Evolutionary conservation across 495 filamentous ascomycete species (phyloP).

Genomic region (Hyaloscypha bicolor): DNA sequence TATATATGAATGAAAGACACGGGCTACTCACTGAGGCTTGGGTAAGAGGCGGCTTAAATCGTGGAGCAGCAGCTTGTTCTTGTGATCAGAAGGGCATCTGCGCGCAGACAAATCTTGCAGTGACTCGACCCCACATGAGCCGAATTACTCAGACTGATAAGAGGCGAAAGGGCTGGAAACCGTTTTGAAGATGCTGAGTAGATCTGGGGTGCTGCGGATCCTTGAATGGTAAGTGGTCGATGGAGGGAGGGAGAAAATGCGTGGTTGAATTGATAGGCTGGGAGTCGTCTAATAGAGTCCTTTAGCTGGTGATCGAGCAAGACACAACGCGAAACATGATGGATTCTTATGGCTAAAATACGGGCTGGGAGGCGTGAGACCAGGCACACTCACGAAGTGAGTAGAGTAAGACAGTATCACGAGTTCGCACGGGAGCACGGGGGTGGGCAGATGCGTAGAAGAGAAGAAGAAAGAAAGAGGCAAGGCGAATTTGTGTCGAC

Average conservation of each 20-base stretch:
- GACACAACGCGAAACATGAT: background rate
- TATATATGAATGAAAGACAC: background rate
- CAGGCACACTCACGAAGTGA: background rate
- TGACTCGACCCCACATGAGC: constrained; percentile 22
- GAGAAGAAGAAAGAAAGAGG: background rate
- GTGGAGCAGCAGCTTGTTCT: constrained; percentile 7
- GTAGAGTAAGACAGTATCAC: background rate
- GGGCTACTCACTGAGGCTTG: background rate
- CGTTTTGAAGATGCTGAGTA: constrained; percentile 14
- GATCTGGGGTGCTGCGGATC: constrained; percentile 25
- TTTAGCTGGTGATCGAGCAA: constrained; percentile 11
- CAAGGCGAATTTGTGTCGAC: background rate
- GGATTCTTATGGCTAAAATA: background rate
- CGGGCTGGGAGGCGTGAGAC: background rate
- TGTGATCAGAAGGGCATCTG: constrained; percentile 22
- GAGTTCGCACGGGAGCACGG: background rate
- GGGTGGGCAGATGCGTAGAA: background rate
- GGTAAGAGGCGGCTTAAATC: background rate
- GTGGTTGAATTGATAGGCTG: constrained; percentile 25
- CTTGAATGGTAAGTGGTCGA: constrained; percentile 34
- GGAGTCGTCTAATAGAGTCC: constrained; percentile 9
- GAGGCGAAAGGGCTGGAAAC: background rate
- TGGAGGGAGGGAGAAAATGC: constrained; percentile 1
- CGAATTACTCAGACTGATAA: background rate
- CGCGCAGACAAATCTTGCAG: constrained; percentile 5